phyloP scores from a whole-genome alignment of 2,329 filamentous ascomycete genomes.

The Tympanopsis confertula region DNA sequence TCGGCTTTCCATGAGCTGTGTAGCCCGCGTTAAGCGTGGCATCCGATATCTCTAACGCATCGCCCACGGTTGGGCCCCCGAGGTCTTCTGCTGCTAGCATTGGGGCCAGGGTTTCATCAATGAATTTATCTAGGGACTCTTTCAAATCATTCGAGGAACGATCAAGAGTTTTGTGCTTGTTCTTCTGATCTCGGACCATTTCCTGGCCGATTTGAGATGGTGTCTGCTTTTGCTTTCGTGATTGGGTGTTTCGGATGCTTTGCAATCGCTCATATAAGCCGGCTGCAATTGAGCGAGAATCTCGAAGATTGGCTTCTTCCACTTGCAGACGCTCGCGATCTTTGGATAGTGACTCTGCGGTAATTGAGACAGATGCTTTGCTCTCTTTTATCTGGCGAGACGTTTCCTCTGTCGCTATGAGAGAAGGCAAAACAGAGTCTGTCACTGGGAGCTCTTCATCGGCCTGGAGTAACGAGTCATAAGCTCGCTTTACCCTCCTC shows the following conservation, averaged over 20 bases:
- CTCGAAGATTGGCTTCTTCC: conserved; percentile 32
- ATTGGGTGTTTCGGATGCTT: conserved; percentile 42
- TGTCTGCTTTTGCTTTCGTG: conserved; percentile 43
- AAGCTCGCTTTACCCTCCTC: conserved; percentile 47
- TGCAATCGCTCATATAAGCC: conserved; percentile 46
- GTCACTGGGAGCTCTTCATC: conserved; percentile 55
- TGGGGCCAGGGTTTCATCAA: conserved; percentile 56
- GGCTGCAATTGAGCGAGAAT: conserved; percentile 29
- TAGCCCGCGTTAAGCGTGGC: conserved; percentile 21
- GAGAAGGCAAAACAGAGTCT: conserved; percentile 57
- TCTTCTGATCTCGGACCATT: conserved; percentile 45
- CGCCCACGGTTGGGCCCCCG: conserved; percentile 71
- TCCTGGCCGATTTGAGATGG: conserved; percentile 51
- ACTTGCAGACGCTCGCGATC: conserved; percentile 33
- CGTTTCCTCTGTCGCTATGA: conserved; percentile 60
- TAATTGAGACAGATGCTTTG: conserved; percentile 40
- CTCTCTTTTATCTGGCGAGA: conserved; percentile 54
- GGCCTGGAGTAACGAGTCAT: conserved; percentile 47
- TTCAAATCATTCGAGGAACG: conserved; percentile 48
- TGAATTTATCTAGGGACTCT: conserved; percentile 55
- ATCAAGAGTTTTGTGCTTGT: conserved; percentile 48
- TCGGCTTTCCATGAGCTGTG: conserved; percentile 14
- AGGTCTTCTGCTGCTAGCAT: conserved; percentile 77
- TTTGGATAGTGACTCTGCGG: conserved; percentile 26
- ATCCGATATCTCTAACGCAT: conserved; percentile 49